phyloP scores from a whole-genome alignment of 768 basidiomycete species.

The Exsudoporus frostii region DNA sequence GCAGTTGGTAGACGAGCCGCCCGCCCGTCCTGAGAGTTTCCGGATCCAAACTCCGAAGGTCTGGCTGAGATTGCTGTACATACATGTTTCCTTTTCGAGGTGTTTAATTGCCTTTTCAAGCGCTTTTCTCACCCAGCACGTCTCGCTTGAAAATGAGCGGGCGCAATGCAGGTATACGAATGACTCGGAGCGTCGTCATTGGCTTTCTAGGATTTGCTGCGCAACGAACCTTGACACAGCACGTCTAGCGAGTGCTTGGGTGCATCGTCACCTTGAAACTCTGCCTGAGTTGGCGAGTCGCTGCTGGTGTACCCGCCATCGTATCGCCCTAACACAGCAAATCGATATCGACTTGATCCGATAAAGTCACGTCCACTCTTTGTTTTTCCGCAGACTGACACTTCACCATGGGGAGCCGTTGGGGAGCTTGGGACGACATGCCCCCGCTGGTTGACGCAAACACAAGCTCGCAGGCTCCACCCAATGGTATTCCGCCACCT shows the following conservation, averaged over 20 bases:
- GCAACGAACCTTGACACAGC: not conserved
- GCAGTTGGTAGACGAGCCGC: too few relatives aligned
- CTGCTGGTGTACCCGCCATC: not conserved
- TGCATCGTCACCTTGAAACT: not conserved
- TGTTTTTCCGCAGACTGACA: not conserved
- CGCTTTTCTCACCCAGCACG: not conserved
- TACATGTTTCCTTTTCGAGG: not conserved
- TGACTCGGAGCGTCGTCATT: not conserved
- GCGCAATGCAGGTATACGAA: not conserved
- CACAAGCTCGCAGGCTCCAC: not conserved
- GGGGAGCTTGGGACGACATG: slow-evolving; percentile 23
- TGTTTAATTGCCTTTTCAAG: slow-evolving; percentile 8
- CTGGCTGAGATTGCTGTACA: too few relatives aligned
- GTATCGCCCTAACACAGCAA: slow-evolving; percentile 19
- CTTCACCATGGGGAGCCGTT: slow-evolving; percentile 16
- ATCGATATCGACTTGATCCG: slow-evolving; percentile 17
- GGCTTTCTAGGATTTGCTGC: not conserved
- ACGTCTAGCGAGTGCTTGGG: not conserved
- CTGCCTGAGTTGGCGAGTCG: not conserved
- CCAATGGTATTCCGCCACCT: slow-evolving; percentile 24
- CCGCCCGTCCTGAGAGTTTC: too few relatives aligned
- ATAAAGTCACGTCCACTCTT: slow-evolving; percentile 4
- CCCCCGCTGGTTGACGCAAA: slow-evolving; percentile 25
- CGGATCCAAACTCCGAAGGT: too few relatives aligned
- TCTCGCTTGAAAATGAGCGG: not conserved